phyloP scores from a whole-genome alignment of 2,329 filamentous ascomycete species.

The Calonectria montana region DNA sequence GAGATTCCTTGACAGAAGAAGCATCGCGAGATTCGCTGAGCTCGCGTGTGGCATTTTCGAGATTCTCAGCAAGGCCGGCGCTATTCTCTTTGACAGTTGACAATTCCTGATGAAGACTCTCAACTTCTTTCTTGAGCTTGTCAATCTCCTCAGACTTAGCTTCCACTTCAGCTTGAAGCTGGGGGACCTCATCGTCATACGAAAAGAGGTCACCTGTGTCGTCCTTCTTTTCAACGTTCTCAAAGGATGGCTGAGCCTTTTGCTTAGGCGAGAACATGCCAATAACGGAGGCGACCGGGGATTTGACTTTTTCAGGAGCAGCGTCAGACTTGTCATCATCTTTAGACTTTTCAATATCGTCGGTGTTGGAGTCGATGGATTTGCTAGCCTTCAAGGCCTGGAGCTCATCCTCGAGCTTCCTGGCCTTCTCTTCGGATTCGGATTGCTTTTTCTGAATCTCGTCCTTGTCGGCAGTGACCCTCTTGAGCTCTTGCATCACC shows the following conservation, averaged over 20 bases:
- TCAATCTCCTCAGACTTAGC: constrained; percentile 78
- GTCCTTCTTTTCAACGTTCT: constrained; percentile 42
- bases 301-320: constrained; percentile 51
- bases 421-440: constrained; percentile 73
- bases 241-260: constrained; percentile 48
- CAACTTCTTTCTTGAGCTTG: constrained; percentile 76
- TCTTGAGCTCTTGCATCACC: constrained; percentile 92
- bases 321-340: constrained; percentile 43
- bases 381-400: constrained; percentile 57
- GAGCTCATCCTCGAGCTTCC: constrained; percentile 73
- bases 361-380: constrained; percentile 34
- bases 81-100: constrained; percentile 77
- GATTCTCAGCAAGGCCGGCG: constrained; percentile 71
- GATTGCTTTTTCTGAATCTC: constrained; percentile 80
- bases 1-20: constrained; percentile 53
- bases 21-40: constrained; percentile 61
- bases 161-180: constrained; percentile 80
- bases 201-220: constrained; percentile 86
- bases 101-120: constrained; percentile 76
- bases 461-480: constrained; percentile 85
- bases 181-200: constrained; percentile 87
- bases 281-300: constrained; percentile 60
- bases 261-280: constrained; percentile 62
- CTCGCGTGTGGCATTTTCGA: constrained; percentile 76
- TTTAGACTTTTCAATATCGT: constrained; percentile 46